phyloP scores from a whole-genome alignment of 805 yeast species.

The Nakazawaea laoshanensis region DNA sequence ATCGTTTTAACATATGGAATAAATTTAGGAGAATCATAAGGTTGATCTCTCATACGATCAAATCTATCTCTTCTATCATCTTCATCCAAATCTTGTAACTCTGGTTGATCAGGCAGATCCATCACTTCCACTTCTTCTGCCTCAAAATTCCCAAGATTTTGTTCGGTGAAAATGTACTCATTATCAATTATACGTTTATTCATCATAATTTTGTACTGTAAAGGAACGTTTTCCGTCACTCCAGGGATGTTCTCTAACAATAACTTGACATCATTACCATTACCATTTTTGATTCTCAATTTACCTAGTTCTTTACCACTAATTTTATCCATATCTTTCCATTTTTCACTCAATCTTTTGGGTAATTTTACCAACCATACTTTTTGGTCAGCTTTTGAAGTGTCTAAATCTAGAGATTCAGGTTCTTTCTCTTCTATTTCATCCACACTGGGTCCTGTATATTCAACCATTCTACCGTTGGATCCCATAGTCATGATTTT shows the following conservation, averaged over 20 bases:
- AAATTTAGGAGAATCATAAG: constrained; percentile 23
- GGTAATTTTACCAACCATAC: constrained; percentile 94
- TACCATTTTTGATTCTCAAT: constrained; percentile 58
- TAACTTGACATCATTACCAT: constrained; percentile 39
- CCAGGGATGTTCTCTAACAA: constrained; percentile 41
- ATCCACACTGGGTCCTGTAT: constrained; percentile 34
- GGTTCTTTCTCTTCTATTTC: constrained; percentile 29
- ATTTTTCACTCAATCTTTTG: constrained; percentile 70
- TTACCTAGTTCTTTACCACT: constrained; percentile 75
- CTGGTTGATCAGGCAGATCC: constrained; percentile 45
- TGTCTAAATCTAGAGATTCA: constrained; percentile 73
- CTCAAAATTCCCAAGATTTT: constrained; percentile 56
- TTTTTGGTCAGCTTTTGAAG: constrained; percentile 53
- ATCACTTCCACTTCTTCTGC: constrained; percentile 42
- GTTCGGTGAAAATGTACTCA: constrained; percentile 82
- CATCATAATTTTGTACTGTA: constrained; percentile 72
- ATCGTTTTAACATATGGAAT: constrained; percentile 83
- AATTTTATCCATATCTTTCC: constrained; percentile 57
- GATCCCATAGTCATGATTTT: constrained; percentile 15
- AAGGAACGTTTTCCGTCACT: constrained; percentile 58
- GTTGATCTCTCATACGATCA: constrained; percentile 8
- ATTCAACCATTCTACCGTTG: constrained; percentile 23
- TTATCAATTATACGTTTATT: constrained; percentile 76
- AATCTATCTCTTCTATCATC: constrained; percentile 8
- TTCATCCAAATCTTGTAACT: constrained; percentile 29